A percentile compares a stretch with the other conserved stretches of the same genome.
Conservation (phyloP, 225 moss, liverwort and hornwort genomes). For the Sphagnum contortum region DNA sequence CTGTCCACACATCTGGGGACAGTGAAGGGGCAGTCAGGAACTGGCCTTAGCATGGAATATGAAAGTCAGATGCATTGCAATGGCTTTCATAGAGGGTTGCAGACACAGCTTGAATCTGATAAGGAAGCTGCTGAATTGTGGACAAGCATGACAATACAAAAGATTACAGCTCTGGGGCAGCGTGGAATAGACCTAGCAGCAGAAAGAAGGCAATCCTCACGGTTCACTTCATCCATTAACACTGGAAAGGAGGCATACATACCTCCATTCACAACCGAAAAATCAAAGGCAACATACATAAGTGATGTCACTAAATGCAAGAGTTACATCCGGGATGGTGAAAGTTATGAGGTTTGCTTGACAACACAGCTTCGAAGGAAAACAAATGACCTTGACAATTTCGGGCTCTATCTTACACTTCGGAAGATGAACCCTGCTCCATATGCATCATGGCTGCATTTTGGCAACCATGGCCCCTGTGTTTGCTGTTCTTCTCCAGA, state of each 20-base stretch:
- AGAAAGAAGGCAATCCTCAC: slow-evolving; percentile 46
- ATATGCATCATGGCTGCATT: slow-evolving; percentile 92
- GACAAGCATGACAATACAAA: slow-evolving; percentile 45
- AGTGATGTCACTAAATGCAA: slow-evolving; percentile 72
- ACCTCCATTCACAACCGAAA: slow-evolving; percentile 67
- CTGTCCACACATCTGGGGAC: slow-evolving; percentile 2
- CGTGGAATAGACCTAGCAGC: slow-evolving; percentile 35
- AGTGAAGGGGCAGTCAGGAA: neutral
- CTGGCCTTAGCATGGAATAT: neutral
- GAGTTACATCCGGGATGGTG: slow-evolving; percentile 75
- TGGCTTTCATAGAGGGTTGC: slow-evolving; percentile 6
- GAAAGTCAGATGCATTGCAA: slow-evolving; percentile 12
- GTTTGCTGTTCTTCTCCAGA: slow-evolving; percentile 98
- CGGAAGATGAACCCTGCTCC: slow-evolving; percentile 95
- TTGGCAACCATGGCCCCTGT: slow-evolving; percentile 80
- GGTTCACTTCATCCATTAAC: slow-evolving; percentile 25
- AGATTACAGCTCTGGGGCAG: slow-evolving; percentile 38
- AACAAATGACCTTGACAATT: slow-evolving; percentile 36
- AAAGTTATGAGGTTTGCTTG: slow-evolving; percentile 91
- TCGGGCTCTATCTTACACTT: slow-evolving; percentile 81
- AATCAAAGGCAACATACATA: slow-evolving; percentile 68
- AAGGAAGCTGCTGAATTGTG: slow-evolving; percentile 61
- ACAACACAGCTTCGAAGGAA: slow-evolving; percentile 81
- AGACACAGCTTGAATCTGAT: slow-evolving; percentile 17
- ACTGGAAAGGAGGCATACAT: slow-evolving; percentile 36